phyloP scores from a whole-genome alignment of 257 asterid species.

The Capsicum baccatum region DNA sequence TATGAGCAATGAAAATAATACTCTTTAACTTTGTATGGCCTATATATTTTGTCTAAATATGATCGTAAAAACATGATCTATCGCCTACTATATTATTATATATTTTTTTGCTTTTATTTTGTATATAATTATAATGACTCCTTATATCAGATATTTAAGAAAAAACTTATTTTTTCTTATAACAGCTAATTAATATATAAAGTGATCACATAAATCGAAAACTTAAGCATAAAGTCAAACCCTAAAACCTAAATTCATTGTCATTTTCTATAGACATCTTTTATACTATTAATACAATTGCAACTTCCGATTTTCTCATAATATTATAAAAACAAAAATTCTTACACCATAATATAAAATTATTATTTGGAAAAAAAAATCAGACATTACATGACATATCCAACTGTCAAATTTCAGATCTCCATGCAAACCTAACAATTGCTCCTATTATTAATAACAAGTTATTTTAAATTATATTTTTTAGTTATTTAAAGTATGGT shows the following conservation, averaged over 20 bases:
- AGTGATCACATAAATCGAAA: not conserved
- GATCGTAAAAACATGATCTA: too few species aligned
- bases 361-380: not conserved
- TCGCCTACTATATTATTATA: too few species aligned
- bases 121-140: not conserved
- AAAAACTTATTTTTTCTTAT: not conserved
- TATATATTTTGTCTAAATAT: too few species aligned
- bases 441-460: not conserved
- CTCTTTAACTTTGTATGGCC: too few species aligned
- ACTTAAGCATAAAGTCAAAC: constrained; percentile 27
- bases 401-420: constrained; percentile 55
- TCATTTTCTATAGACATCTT: constrained; percentile 2
- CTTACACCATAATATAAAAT: constrained; percentile 15
- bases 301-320: not conserved
- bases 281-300: not conserved
- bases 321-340: constrained; percentile 21
- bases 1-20: not conserved
- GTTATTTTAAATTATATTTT: not conserved
- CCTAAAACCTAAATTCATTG: constrained; percentile 24
- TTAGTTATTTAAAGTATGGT: not conserved
- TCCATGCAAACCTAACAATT: constrained; percentile 32
- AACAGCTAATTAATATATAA: not conserved
- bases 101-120: too few species aligned
- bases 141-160: too few species aligned
- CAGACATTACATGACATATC: constrained; percentile 38